These are phyloP conservation scores for Suillus brevipes DNA, from an alignment of 768 basidiomycete genomes.

Conservation along the genomic window DNA sequence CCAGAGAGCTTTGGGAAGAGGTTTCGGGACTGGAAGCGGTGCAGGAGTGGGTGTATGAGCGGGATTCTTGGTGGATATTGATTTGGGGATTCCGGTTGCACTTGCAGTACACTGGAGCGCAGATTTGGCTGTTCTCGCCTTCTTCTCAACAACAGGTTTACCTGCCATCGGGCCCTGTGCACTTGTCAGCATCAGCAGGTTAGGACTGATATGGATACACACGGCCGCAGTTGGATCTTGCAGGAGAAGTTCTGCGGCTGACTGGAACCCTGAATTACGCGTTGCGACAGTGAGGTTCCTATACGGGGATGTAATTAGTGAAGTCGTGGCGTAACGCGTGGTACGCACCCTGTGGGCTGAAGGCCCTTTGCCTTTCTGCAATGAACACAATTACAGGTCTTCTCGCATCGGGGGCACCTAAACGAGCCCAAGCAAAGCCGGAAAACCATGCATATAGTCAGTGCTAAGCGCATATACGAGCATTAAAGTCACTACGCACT, in stretches of 20 bases:
- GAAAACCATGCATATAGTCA: slow-evolving; percentile 11
- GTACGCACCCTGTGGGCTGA: slow-evolving; percentile 55
- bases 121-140: slow-evolving; percentile 18
- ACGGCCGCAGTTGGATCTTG: slow-evolving; percentile 35
- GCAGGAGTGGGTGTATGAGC: slow-evolving; percentile 25
- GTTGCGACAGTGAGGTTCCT: slow-evolving; percentile 42
- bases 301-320: slow-evolving; percentile 13
- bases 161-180: slow-evolving; percentile 30
- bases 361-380: slow-evolving; percentile 68
- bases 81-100: slow-evolving; percentile 14
- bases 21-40: slow-evolving; percentile 33
- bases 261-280: slow-evolving; percentile 38
- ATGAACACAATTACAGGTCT: slow-evolving; percentile 62
- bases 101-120: slow-evolving; percentile 13
- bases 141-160: slow-evolving; percentile 16
- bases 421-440: background rate
- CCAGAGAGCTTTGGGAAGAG: slow-evolving; percentile 56
- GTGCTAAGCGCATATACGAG: slow-evolving; percentile 12
- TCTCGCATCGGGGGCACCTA: slow-evolving; percentile 72
- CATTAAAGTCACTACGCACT: slow-evolving; percentile 36
- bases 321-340: background rate
- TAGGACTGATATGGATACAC: slow-evolving; percentile 10
- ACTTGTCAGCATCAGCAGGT: slow-evolving; percentile 12
- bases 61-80: slow-evolving; percentile 18
- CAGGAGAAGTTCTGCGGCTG: slow-evolving; percentile 39